Evolutionary conservation across 2,329 filamentous ascomycete genomes (phyloP).

Genomic region (Macrophomina tecta): DNA sequence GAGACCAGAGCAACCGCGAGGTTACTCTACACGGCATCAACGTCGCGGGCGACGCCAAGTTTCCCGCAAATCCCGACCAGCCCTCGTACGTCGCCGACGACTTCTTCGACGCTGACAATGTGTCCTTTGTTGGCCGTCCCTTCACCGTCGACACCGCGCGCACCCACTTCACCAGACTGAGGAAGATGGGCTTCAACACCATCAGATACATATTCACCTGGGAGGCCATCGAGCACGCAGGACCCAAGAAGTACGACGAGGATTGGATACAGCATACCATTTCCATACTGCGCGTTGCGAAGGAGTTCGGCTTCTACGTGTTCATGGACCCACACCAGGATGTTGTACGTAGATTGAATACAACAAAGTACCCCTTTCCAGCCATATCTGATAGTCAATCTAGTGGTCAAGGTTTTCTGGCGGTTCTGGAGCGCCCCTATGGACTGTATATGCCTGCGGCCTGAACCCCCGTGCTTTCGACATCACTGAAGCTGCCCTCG

Average conservation of each 20-base stretch:
- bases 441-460: slow-evolving; percentile 95
- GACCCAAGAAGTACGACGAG: slow-evolving; percentile 91
- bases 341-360: slow-evolving; percentile 66
- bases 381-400: slow-evolving; percentile 33
- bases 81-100: slow-evolving; percentile 78
- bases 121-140: slow-evolving; percentile 86
- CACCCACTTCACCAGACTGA: slow-evolving; percentile 82
- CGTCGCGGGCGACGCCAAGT: slow-evolving; percentile 87
- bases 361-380: neutral
- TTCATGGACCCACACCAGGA: slow-evolving; percentile 99
- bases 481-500: slow-evolving; percentile 86
- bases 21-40: slow-evolving; percentile 94
- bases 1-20: slow-evolving; percentile 81
- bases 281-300: slow-evolving; percentile 79
- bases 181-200: slow-evolving; percentile 92
- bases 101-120: slow-evolving; percentile 92
- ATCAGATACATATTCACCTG: slow-evolving; percentile 97
- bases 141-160: slow-evolving; percentile 85
- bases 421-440: slow-evolving; percentile 94
- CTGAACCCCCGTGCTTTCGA: slow-evolving; percentile 86
- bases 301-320: slow-evolving; percentile 89
- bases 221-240: slow-evolving; percentile 96
- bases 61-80: slow-evolving; percentile 78
- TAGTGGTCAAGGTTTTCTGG: slow-evolving; percentile 94
- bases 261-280: slow-evolving; percentile 93